These are phyloP conservation scores for Bretschneidera sinensis DNA, from an alignment of 345 rosid species.

Conservation along the genomic window DNA sequence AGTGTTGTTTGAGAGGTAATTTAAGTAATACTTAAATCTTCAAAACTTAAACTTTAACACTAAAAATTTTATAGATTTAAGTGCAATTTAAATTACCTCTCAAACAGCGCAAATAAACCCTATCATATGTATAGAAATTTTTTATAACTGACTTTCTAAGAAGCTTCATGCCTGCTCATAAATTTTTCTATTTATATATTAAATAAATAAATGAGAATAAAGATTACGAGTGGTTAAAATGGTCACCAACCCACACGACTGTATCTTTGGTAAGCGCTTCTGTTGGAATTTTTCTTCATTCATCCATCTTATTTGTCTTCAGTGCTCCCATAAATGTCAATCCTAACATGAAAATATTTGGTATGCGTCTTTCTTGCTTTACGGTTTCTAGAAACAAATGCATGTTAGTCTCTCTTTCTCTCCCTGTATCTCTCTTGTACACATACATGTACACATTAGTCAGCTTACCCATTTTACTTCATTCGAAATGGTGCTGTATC, in stretches of 20 bases:
- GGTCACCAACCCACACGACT: conserved; percentile 61
- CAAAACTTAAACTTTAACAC: too few relatives aligned
- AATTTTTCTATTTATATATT: neutral
- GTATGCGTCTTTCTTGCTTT: neutral
- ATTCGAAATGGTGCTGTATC: too few relatives aligned
- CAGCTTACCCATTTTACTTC: too few relatives aligned
- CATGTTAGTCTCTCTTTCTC: too few relatives aligned
- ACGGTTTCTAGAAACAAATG: neutral
- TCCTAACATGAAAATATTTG: conserved; percentile 37
- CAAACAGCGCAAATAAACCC: too few relatives aligned
- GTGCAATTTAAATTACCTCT: too few relatives aligned
- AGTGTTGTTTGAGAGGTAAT: too few relatives aligned
- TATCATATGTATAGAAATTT: conserved; percentile 17
- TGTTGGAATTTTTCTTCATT: conserved; percentile 13
- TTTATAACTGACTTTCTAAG: conserved; percentile 10
- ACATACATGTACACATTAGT: too few relatives aligned
- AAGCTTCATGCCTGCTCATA: neutral
- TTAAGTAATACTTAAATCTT: too few relatives aligned
- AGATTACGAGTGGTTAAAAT: conserved; percentile 43
- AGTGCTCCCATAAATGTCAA: conserved; percentile 35
- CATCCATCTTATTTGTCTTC: conserved; percentile 14
- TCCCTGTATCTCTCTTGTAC: too few relatives aligned
- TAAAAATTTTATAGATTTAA: too few relatives aligned
- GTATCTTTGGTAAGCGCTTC: conserved; percentile 25
- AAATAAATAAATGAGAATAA: neutral